Conservation (phyloP, 2,329 filamentous ascomycete genomes). For the Hypoxylon sp. region DNA sequence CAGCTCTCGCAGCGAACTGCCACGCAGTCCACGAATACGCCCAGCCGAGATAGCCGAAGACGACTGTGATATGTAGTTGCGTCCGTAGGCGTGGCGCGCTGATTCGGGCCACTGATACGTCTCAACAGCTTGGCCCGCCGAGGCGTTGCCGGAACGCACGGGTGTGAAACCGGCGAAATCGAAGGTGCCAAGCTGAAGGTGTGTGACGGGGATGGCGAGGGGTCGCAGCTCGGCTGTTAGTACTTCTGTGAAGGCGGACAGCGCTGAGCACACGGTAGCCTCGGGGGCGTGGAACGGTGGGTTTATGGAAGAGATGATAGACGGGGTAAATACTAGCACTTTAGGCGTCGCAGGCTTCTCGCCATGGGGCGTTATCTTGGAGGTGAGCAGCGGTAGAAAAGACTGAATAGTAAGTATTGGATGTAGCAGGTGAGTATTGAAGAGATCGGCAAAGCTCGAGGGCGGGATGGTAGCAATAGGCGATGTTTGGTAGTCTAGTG, state of each 20-base stretch:
- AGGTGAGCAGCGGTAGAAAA: conserved; percentile 81
- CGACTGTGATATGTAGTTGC: conserved; percentile 67
- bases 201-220: conserved; percentile 79
- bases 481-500: conserved; percentile 79
- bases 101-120: conserved; percentile 71
- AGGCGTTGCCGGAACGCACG: conserved; percentile 42
- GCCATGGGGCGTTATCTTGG: conserved; percentile 57
- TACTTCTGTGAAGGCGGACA: conserved; percentile 86
- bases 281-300: conserved; percentile 87
- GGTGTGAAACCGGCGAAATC: conserved; percentile 77
- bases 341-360: conserved; percentile 63
- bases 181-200: conserved; percentile 91
- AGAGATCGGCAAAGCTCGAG: conserved; percentile 84
- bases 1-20: conserved; percentile 78
- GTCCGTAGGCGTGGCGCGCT: conserved; percentile 67
- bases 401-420: conserved; percentile 89
- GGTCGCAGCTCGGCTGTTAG: conserved; percentile 81
- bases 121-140: conserved; percentile 58
- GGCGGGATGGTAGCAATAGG: conserved; percentile 86
- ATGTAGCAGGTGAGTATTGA: conserved; percentile 91
- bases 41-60: conserved; percentile 64
- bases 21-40: conserved; percentile 67
- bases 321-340: conserved; percentile 80
- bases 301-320: conserved; percentile 80
- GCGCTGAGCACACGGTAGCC: conserved; percentile 82